Evolutionary conservation across 345 rosid species (phyloP).

Genomic region (Populus simonii): DNA sequence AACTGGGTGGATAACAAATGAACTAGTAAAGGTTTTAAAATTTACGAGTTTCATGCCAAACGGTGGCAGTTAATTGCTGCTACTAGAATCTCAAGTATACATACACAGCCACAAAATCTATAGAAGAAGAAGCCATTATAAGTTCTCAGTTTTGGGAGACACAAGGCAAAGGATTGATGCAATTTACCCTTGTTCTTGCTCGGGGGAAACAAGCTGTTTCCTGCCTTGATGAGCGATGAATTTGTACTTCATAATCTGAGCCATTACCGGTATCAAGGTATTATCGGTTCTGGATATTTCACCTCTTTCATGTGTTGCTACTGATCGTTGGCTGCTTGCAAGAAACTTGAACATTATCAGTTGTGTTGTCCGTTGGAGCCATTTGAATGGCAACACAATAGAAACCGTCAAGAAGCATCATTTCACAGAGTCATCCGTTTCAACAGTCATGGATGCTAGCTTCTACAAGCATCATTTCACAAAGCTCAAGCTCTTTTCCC

Average conservation of each 20-base stretch:
- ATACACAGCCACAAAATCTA: background rate
- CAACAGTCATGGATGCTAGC: background rate
- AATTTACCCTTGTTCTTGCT: background rate
- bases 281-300: too few species aligned
- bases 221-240: background rate
- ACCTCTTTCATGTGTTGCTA: too few species aligned
- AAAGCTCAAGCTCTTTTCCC: background rate
- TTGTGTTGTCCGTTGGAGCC: too few species aligned
- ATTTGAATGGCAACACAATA: background rate
- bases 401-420: conserved; percentile 12
- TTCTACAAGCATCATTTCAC: background rate
- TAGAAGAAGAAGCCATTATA: background rate
- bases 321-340: too few species aligned
- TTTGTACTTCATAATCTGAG: background rate
- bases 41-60: background rate
- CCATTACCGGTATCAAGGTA: too few species aligned
- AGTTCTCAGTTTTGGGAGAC: background rate
- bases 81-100: too few species aligned
- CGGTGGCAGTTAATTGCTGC: background rate
- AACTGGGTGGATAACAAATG: conserved; percentile 45
- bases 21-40: too few species aligned
- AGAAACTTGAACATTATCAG: too few species aligned
- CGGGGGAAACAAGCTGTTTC: background rate
- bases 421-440: background rate
- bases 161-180: background rate